Conservation (phyloP, 1,284 basidiomycete genomes). For the Apiotrichum gracile region DNA sequence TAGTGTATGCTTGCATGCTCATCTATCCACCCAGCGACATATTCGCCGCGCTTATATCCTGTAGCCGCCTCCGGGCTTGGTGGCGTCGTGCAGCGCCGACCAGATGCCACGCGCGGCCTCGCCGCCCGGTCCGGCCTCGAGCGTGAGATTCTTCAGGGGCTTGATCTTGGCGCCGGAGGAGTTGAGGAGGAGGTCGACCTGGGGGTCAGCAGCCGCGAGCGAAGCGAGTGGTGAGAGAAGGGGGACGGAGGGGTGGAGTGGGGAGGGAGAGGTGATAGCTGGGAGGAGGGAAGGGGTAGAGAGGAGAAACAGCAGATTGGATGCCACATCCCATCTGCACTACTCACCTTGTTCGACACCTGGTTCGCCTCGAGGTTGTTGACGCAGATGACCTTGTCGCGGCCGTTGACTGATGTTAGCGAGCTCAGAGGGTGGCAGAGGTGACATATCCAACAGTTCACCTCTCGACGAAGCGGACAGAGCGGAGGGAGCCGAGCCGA, state of each 20-base stretch:
- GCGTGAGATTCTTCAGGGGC: constrained; percentile 40
- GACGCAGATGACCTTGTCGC: constrained; percentile 51
- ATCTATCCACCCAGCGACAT: no score
- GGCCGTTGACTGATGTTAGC: constrained; percentile 44
- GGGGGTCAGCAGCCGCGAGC: background rate
- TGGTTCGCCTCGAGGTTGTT: constrained; percentile 44
- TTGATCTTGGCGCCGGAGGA: constrained; percentile 46
- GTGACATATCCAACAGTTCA: no score
- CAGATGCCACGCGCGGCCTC: constrained; percentile 46
- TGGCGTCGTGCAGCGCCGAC: constrained; percentile 38
- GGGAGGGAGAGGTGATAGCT: no score
- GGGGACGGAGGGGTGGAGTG: no score
- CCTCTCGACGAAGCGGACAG: no score
- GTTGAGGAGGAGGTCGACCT: constrained; percentile 39
- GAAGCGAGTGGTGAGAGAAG: no score
- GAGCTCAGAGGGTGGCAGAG: no score
- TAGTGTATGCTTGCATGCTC: constrained; percentile 2
- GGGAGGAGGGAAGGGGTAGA: no score
- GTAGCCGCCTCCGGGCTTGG: constrained; percentile 36
- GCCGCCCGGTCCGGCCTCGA: constrained; percentile 42
- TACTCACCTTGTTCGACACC: constrained; percentile 40
- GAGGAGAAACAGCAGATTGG: no score
- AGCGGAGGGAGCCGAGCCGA: no score
- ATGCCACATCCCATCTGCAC: background rate
- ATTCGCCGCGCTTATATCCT: constrained; percentile 40